Base-by-base conservation (phyloP, 805 yeast species). In the Spathaspora passalidarum region DNA sequence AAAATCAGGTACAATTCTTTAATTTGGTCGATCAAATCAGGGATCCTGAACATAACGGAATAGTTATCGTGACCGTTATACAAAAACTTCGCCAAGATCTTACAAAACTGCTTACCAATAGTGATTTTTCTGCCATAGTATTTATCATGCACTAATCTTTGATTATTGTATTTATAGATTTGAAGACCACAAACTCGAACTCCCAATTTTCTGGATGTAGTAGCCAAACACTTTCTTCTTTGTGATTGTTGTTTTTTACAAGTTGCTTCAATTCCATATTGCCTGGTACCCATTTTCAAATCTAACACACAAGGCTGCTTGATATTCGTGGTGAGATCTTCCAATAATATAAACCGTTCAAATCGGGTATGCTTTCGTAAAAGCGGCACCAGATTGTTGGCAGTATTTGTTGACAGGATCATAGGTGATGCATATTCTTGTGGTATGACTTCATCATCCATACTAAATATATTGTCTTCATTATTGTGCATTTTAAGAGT, bases 251-350 rank as follows among this genome's bases (percentile, higher is more conserved):
- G 85, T 65, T 94, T 94, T 41, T 81, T 68, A 11, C 67, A 62
- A 5, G 76, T 74, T 0, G 98, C 97, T 52, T 90, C 96, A n/a
- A 92, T 85, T 8, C 99, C 99, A 58, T 94, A 94, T 65, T 94
- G 99, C 48, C 99, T 76, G 0, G 99, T 92, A 0, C 99, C 99
- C 98, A 94, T 94, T 61, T 94, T 94, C 56, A 94, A 72, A 66
- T 94, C 99, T 42, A 94, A 69, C 0, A 92, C 98, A 61, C 97
- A 91, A 0, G 99, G 97, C 52, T 78, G 79, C 23, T 66, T 71
- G 82, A 92, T 81, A 19, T 88, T 88, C 45, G 83, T 77, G 0
- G 98, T 94, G 41, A 94, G 68, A 67, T 94, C 99, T 60, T 95
- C 99, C 42, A 94, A 71, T 8, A 94, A 65, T 32, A 94, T 84